Conservation (phyloP, 192 early-diverging fungal genomes). For the Coemansia sp. region DNA sequence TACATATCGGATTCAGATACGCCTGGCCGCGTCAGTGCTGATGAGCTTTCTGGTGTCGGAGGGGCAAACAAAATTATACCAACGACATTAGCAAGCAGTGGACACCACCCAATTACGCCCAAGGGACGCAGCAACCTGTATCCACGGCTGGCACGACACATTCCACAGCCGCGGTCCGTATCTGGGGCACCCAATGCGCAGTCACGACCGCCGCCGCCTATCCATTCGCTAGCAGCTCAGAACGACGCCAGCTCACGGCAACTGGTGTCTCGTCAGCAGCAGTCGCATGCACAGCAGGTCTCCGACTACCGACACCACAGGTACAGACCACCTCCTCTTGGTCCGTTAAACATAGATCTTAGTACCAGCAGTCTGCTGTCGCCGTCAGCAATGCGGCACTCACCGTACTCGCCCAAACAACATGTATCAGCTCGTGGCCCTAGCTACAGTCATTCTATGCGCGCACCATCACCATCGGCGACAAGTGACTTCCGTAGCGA, state of each 20-base stretch:
- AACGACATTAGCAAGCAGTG: slow-evolving; percentile 8
- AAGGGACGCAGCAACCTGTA: slow-evolving; percentile 27
- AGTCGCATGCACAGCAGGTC: background rate
- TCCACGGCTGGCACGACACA: slow-evolving; percentile 39
- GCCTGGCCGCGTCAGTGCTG: slow-evolving; percentile 8
- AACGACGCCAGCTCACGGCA: background rate
- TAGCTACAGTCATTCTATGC: too few relatives aligned
- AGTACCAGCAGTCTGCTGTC: background rate
- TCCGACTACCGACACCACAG: background rate
- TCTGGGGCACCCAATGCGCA: background rate
- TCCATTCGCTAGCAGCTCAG: background rate
- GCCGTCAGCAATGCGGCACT: slow-evolving; percentile 5
- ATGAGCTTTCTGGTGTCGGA: background rate
- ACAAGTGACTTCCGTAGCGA: background rate
- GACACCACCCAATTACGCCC: background rate
- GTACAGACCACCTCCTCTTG: background rate
- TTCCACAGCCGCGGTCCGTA: slow-evolving; percentile 20
- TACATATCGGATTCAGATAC: slow-evolving; percentile 34
- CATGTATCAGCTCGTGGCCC: background rate
- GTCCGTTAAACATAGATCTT: background rate
- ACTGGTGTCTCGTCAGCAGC: background rate
- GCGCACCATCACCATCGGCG: too few relatives aligned
- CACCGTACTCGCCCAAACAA: slow-evolving; percentile 1
- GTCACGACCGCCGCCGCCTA: background rate
- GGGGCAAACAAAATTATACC: background rate